phyloP scores from a whole-genome alignment of 352 stramenopile genomes.

The Aphanomyces euteiches region DNA sequence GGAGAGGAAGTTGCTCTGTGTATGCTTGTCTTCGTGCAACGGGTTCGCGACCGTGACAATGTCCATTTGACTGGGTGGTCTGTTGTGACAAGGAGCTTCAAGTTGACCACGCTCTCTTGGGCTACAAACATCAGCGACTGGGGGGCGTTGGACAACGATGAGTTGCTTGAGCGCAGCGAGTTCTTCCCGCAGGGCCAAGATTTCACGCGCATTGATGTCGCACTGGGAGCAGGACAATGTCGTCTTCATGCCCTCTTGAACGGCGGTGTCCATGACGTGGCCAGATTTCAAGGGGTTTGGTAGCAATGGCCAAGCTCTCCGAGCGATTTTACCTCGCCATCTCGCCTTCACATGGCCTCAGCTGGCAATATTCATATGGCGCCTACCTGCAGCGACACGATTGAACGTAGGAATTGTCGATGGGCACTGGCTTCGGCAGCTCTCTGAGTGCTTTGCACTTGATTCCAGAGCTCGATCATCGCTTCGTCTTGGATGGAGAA shows the following conservation, averaged over 20 bases:
- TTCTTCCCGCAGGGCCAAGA: background rate
- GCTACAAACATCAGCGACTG: too few relatives aligned
- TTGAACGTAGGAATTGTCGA: background rate
- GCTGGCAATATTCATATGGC: too few relatives aligned
- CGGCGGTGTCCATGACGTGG: too few relatives aligned
- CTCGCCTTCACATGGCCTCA: background rate
- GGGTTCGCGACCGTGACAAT: too few relatives aligned
- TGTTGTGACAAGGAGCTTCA: too few relatives aligned
- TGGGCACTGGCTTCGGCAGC: background rate
- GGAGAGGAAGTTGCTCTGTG: too few relatives aligned
- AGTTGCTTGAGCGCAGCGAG: background rate
- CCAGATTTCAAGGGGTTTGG: too few relatives aligned
- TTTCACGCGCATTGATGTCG: background rate
- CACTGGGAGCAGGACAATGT: background rate
- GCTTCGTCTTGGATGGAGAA: constrained; percentile 20
- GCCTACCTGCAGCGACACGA: background rate
- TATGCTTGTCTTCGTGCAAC: too few relatives aligned
- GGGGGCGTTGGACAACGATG: background rate
- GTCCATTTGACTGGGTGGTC: too few relatives aligned
- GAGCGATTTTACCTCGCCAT: background rate
- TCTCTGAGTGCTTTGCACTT: background rate
- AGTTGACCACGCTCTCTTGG: too few relatives aligned
- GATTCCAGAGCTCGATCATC: background rate
- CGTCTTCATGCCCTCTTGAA: too few relatives aligned
- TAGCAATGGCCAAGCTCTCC: too few relatives aligned